These are phyloP conservation scores for Rossbeevera mucosa DNA, from an alignment of 768 basidiomycete species.

Conservation along the genomic window DNA sequence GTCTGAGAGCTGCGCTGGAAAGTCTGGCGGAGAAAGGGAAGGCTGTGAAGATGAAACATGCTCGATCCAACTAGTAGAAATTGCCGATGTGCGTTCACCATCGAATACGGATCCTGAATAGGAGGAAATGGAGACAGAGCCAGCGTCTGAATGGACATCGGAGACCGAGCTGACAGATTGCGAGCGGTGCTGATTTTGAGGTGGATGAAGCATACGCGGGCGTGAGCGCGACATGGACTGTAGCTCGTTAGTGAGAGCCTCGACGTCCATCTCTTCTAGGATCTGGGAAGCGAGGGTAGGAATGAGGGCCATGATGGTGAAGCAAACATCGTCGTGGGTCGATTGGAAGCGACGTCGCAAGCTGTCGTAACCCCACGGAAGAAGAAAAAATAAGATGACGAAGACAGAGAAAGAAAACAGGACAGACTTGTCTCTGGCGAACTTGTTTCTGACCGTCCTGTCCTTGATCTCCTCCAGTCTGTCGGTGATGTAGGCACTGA, in stretches of 20 bases:
- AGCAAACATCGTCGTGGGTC: conserved; percentile 73
- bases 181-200: conserved; percentile 18
- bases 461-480: conserved; percentile 65
- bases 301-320: conserved; percentile 66
- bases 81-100: conserved; percentile 34
- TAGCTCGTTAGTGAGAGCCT: conserved; percentile 56
- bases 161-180: conserved; percentile 35
- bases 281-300: conserved; percentile 64
- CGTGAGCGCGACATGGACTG: conserved; percentile 40
- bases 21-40: conserved; percentile 2
- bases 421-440: conserved; percentile 55
- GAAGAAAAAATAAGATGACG: not conserved
- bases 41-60: conserved; percentile 28
- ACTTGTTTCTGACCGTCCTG: conserved; percentile 51
- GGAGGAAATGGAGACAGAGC: conserved; percentile 39
- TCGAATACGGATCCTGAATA: conserved; percentile 35
- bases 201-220: conserved; percentile 10
- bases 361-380: conserved; percentile 33
- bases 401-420: not conserved
- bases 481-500: conserved; percentile 55
- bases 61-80: conserved; percentile 44
- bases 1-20: conserved; percentile 32
- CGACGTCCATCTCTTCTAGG: conserved; percentile 72
- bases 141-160: conserved; percentile 43
- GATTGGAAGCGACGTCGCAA: conserved; percentile 68